A percentile compares a stretch with the other conserved stretches of the same genome.
Conservation (phyloP, 192 early-diverging fungal species). For the Coemansia sp. region DNA sequence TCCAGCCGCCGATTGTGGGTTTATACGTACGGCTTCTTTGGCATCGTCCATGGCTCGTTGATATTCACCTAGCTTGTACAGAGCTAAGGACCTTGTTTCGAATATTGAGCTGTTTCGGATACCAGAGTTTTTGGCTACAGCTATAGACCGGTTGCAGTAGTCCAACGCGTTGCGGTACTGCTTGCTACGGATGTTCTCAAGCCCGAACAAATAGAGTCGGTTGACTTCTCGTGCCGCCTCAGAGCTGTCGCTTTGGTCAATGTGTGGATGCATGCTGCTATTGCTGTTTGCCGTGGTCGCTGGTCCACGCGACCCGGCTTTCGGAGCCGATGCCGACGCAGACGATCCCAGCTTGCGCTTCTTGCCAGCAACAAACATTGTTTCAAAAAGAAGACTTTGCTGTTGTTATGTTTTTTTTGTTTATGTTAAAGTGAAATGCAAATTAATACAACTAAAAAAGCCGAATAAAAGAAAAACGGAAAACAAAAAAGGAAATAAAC, state of each 20-base stretch:
- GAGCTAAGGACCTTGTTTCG: conserved; percentile 24
- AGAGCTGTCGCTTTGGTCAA: background rate
- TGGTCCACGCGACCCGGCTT: background rate
- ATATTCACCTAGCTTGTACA: conserved; percentile 37
- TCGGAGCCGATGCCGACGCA: background rate
- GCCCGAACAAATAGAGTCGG: conserved; percentile 18
- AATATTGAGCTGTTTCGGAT: conserved; percentile 19
- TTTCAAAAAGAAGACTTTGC: background rate
- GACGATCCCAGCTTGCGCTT: conserved; percentile 18
- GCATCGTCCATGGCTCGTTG: conserved; percentile 35
- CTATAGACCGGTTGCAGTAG: conserved; percentile 39
- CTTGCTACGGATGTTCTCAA: conserved; percentile 23
- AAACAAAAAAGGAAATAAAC: background rate
- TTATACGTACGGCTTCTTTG: conserved; percentile 23
- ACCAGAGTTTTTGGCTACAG: conserved; percentile 25
- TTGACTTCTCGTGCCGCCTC: conserved; percentile 5
- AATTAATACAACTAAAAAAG: conserved; percentile 7
- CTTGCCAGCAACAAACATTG: conserved; percentile 26
- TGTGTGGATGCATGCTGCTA: background rate
- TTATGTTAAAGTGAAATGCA: conserved; percentile 1
- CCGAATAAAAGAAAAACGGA: background rate
- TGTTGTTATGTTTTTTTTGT: background rate
- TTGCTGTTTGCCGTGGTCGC: background rate
- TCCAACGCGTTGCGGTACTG: conserved; percentile 32
- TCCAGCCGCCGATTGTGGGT: conserved; percentile 13